These are phyloP conservation scores for Helichrysum umbraculigerum DNA, from an alignment of 129 eudicot genomes.

Conservation along the genomic window DNA sequence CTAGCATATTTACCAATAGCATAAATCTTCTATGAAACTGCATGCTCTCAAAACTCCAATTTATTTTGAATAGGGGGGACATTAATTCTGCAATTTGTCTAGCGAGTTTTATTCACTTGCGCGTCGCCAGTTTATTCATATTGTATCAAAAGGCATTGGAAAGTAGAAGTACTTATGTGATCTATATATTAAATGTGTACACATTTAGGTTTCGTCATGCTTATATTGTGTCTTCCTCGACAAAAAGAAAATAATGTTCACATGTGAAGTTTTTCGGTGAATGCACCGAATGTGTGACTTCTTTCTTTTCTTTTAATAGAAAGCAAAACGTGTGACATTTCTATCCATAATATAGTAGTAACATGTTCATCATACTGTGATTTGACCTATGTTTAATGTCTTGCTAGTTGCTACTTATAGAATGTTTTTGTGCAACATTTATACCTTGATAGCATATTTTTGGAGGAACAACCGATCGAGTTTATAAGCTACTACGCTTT, in stretches of 20 bases:
- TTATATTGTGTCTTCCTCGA: not conserved
- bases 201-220: not conserved
- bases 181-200: not conserved
- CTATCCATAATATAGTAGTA: not conserved
- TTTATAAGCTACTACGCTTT: not conserved
- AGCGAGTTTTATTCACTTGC: not conserved
- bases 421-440: not conserved
- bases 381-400: not conserved
- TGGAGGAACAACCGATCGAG: not conserved
- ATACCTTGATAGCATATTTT: not conserved
- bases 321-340: too few relatives aligned
- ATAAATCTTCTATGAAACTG: not conserved
- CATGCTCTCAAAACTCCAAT: not conserved
- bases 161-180: not conserved
- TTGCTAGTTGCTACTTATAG: too few relatives aligned
- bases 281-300: not conserved
- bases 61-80: not conserved
- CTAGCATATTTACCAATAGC: not conserved
- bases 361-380: not conserved
- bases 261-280: not conserved
- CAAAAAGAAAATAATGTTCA: not conserved
- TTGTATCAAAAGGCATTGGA: not conserved
- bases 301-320: too few relatives aligned
- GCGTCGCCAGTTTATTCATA: not conserved
- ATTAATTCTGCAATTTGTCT: not conserved